Evolutionary conservation across 2,329 filamentous ascomycete genomes (phyloP), one percentile per base, ranked within the genome.

Genomic region (Alternaria sp.): DNA sequence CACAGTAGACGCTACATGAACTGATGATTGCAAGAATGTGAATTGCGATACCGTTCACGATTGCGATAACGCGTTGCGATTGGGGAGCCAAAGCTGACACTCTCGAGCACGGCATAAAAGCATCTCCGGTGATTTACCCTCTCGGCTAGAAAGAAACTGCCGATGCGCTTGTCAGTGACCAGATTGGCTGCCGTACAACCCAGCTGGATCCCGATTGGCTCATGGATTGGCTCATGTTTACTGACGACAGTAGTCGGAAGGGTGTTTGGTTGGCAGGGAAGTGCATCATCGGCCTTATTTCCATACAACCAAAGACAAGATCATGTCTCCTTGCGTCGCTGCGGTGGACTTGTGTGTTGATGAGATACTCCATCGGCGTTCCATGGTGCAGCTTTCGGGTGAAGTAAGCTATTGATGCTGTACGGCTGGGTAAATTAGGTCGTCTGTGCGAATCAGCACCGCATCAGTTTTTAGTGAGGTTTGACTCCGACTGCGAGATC

Each of bases 281-380:
- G 59, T 51, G 60, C 60, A 54, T 68, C 60, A 62, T 64, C 52
- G 52, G 51, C 39, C 55, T 26, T n/a, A 7, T 51, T 48, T 60
- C 11, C 31, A 49, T 51, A 60, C 48, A 46, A 56, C 48, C 49
- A 56, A 57, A 26, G 34, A 14, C 40, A 44, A 44, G 24, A 59
- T 40, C 54, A 44, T 59, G 46, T 54, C 56, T 29, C 45, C 60
- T 58, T 57, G 23, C 59, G 63, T 56, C 29, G 46, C 51, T 37
- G 53, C 41, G 21, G 45, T 48, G 44, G 29, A 48, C 44, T 23
- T 23, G 5, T 24, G 9, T 24, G 21, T 33, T 26, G 28, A 33
- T 10, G 21, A 26, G 21, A 48, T 48, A 34, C 28, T 60, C 44
- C 45, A 34, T 48, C 26, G 51, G 42, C 23, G 51, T 26, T 54